Base-by-base conservation (phyloP, 2,329 filamentous ascomycete genomes). In the Colletotrichum ledebouriae region DNA sequence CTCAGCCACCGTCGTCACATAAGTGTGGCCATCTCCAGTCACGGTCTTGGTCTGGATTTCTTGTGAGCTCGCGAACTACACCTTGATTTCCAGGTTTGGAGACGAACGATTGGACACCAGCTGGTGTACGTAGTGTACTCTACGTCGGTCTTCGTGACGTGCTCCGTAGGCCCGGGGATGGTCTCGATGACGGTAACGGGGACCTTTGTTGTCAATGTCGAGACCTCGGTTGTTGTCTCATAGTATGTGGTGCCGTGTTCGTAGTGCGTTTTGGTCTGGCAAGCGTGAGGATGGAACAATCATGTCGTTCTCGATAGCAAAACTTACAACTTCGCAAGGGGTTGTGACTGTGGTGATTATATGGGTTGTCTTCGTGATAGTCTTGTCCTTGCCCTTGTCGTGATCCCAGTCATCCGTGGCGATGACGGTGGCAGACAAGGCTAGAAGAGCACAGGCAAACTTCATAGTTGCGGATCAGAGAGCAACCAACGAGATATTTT, bases 121-220 rank as follows among this genome's bases (percentile, higher is more conserved):
- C 17, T 49, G 7, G 46, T 49, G 17, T 84, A 75, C n/a, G 77
- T 46, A 9, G 42, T 46, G n/a, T 83, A 82, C 13, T 76, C 76
- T 7, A 82, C 76, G 29, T 77, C 75, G 0, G 78, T 81, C 29
- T 77, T 67, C 3, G 80, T 83, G 7, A 79, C 77, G 17, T 76
- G 74, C 11, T 65, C 49, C 3, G 66, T 68, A 17, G 80, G 79
- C 6, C 74, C 75, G 0, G 72, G 72, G 22, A 80, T 74, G 4
- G 79, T 78, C 70, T 79, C 74, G 70, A 78, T 75, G 61, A 77
- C 67, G 25, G 78, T 78, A 44, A 76, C 74, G 34, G 77, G 72
- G 33, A 76, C 73, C 11, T 76, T 73, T n/a, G 75, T 74, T 50
- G 75, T 72, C 13, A 80, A 50, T 1, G 74, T 73, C n/a, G 72